A percentile compares a stretch with the other conserved stretches of the same genome.
phyloP scores from a whole-genome alignment of 2,329 filamentous ascomycete genomes.

The Cladosporium sp. region DNA sequence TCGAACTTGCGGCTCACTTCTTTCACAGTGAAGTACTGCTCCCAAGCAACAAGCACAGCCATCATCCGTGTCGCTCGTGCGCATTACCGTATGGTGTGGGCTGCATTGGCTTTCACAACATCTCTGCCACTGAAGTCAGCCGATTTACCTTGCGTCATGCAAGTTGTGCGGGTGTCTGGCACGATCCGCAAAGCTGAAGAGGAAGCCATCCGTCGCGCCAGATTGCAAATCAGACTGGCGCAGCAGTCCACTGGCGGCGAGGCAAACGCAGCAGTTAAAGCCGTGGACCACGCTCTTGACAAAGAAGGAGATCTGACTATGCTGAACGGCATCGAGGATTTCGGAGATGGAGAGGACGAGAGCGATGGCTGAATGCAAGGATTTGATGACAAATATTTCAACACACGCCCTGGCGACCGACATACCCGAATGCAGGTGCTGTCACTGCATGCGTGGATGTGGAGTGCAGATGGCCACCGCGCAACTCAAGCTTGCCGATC shows the following conservation, averaged over 20 bases:
- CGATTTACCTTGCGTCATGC: constrained; percentile 71
- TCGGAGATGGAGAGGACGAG: constrained; percentile 49
- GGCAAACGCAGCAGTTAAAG: constrained; percentile 33
- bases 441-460: not conserved
- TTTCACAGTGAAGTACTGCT: constrained; percentile 81
- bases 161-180: constrained; percentile 83
- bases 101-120: constrained; percentile 78
- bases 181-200: constrained; percentile 92
- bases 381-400: not conserved
- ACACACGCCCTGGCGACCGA: not conserved
- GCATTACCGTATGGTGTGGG: constrained; percentile 87
- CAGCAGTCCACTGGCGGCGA: constrained; percentile 36
- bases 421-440: not conserved
- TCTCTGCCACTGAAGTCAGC: constrained; percentile 59
- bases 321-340: constrained; percentile 47
- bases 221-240: constrained; percentile 68
- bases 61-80: constrained; percentile 82
- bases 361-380: constrained; percentile 30
- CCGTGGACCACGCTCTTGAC: constrained; percentile 30
- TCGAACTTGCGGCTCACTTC: not conserved
- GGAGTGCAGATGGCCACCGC: not conserved
- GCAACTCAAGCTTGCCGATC: not conserved
- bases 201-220: constrained; percentile 78
- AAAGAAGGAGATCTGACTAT: constrained; percentile 46
- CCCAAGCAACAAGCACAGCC: constrained; percentile 86